Percentiles rank a stretch among this genome's conserved stretches.
These are phyloP conservation scores for Trypanosoma lewisi DNA, from an alignment of 208 protist species.

Conservation along the genomic window DNA sequence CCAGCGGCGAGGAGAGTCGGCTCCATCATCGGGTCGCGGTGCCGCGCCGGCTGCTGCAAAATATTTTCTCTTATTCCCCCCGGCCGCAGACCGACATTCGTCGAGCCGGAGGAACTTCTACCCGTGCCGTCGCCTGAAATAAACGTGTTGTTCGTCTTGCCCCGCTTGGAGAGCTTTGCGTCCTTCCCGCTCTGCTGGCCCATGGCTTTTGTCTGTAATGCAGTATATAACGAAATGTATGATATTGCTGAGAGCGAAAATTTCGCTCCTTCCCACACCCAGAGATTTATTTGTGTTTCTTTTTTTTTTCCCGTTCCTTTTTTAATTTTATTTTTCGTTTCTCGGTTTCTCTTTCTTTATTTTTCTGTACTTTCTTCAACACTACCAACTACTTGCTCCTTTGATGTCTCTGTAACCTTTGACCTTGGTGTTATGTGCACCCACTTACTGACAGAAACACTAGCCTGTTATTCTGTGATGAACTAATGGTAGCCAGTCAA, in stretches of 20 bases:
- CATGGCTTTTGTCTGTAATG: slow-evolving; percentile 28
- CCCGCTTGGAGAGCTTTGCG: slow-evolving; percentile 26
- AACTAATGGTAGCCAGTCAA: too few species aligned
- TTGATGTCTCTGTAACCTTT: too few species aligned
- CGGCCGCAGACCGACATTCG: slow-evolving; percentile 30
- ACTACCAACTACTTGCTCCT: too few species aligned
- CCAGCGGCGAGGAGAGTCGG: slow-evolving; percentile 2
- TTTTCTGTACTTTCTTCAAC: neutral
- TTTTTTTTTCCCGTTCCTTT: neutral
- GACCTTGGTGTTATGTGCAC: too few species aligned
- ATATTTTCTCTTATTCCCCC: slow-evolving; percentile 29
- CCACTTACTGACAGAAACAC: too few species aligned
- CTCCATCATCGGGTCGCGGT: slow-evolving; percentile 27
- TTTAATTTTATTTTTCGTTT: neutral
- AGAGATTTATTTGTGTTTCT: neutral
- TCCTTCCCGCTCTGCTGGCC: slow-evolving; percentile 71
- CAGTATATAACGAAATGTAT: too few species aligned
- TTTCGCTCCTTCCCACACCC: neutral
- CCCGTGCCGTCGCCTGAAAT: neutral
- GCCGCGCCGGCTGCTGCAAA: slow-evolving; percentile 14
- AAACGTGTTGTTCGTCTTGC: slow-evolving; percentile 1
- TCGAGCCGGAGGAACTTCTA: neutral
- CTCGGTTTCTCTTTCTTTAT: neutral
- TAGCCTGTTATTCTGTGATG: too few species aligned
- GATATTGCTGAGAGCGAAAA: too few species aligned